phyloP scores from a whole-genome alignment of 2,329 filamentous ascomycete genomes.

The Ceratocystis huliohia region DNA sequence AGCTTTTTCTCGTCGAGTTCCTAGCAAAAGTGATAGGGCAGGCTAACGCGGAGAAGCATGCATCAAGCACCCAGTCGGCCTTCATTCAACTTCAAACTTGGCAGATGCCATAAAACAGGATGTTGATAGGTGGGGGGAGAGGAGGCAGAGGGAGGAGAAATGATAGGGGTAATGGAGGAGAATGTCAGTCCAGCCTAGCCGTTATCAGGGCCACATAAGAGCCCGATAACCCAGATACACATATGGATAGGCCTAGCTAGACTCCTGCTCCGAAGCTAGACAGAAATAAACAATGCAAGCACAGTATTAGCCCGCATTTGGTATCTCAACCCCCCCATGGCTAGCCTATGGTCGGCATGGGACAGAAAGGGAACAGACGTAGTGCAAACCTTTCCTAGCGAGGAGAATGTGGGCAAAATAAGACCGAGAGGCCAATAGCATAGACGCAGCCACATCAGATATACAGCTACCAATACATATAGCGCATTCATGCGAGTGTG shows the following conservation, averaged over 20 bases:
- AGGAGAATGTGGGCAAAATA: not conserved
- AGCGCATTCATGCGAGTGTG: no score
- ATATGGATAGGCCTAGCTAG: not conserved
- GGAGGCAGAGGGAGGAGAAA: not conserved
- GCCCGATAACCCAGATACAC: not conserved
- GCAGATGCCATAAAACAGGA: constrained; percentile 1
- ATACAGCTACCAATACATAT: no score
- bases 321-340: not conserved
- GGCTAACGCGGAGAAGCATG: not conserved
- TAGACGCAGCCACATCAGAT: no score
- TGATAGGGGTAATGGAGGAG: no score
- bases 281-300: not conserved
- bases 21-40: not conserved
- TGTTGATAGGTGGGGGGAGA: not conserved
- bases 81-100: not conserved
- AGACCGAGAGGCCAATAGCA: no score
- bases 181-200: not conserved
- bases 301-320: not conserved
- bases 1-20: not conserved
- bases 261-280: not conserved
- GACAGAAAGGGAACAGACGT: not conserved
- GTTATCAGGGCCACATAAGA: not conserved
- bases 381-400: not conserved
- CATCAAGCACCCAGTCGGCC: not conserved
- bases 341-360: not conserved